Base-by-base conservation (phyloP, 2,329 filamentous ascomycete genomes). In the Paracorniculantispora psalliotae region DNA sequence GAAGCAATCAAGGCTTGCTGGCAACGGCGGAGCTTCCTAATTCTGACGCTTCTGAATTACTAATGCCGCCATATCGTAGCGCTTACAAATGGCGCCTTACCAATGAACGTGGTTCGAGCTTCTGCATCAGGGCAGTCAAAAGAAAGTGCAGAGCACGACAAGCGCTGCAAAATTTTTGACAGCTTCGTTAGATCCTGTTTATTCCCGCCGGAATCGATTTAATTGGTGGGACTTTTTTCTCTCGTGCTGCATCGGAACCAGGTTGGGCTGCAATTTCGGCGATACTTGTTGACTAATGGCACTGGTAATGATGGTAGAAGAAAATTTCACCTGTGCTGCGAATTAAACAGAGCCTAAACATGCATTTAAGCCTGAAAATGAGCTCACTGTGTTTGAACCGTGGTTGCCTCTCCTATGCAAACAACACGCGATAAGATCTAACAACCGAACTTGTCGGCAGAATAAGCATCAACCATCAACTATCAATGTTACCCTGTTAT, bases 61-160 rank as follows among this genome's bases (percentile, higher is more conserved):
- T 53, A 53, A 53, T 53, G 19, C 19, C 23, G 37, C 35, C 17
- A 28, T 30, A 19, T 7, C 21, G 12, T 13, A 5, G 33, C 23
- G 50, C 50, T 53, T 43, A 53, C 50, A 53, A 53, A 53, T 53
- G 35, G 35, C 35, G 21, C 12, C 50, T 53, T 53, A 53, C 33
- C 23, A 53, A 53, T 19, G 23, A 43, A 26, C 26, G 50, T 52
- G 30, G 49, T 52, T 52, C 19, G 21, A 39, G 49, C 33, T n/a
- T 12, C n/a, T 41, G 19, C 5, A 41, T 3, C 19, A 9, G 12
- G 15, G 33, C n/a, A 41, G 33, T 4, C 19, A 17, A 41, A 13
- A 25, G 8, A 10, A 28, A 37, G 33, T 4, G 17, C 6, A 37
- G 3, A 37, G 33, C 33, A 15, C 33, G 33, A 26, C 26, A 52